Evolutionary conservation across 164 flowering plant genomes (phyloP), one percentile per base, ranked within the genome.

Genomic region (Liriodendron chinense): DNA sequence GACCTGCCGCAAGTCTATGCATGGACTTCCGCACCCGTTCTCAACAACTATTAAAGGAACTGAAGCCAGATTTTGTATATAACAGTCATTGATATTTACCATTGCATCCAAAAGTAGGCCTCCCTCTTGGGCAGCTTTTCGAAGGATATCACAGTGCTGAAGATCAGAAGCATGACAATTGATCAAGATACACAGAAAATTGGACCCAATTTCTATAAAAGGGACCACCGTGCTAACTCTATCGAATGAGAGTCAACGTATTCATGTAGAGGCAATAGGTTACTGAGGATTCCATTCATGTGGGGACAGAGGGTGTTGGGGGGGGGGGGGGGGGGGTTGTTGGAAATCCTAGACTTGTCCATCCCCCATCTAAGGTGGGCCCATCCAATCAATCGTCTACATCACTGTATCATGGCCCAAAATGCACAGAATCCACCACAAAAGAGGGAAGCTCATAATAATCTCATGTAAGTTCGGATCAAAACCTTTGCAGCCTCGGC

Each of bases 401-500:
- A 53, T 8, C 59, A 8, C 20, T 34, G 43, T 34, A 34, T 34
- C 43, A 4, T 34, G 43, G 43, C 43, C 43, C 43, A 0, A 53
- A 2, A 16, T 53, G 59, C 20, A 34, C 59, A 8, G 59, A 53
- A 12, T 12, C 18, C 59, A 12, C 3, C 59, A 53, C 18, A 53
- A 53, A 53, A 70, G 48, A 57, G 49, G 7, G 34, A 9, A 16
- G 59, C 18, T 53, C 18, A 53, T 16, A 53, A 14, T 53, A 1
- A 3, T 53, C 59, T 53, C 59, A 9, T 72, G 66, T 64, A 23
- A 12, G 24, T 23, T 69, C 47, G 14, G 8, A 48, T 48, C 23
- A 65, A 26, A 49, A 92, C 99, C 99, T 96, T 96, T 61, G 99
- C 98, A 83, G 99, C 98, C 88, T 92, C 97, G 16, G 99, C 98